A percentile compares a stretch with the other conserved stretches of the same genome.
Conservation (phyloP, 768 basidiomycete genomes). For the Leccinum pellstonianum region DNA sequence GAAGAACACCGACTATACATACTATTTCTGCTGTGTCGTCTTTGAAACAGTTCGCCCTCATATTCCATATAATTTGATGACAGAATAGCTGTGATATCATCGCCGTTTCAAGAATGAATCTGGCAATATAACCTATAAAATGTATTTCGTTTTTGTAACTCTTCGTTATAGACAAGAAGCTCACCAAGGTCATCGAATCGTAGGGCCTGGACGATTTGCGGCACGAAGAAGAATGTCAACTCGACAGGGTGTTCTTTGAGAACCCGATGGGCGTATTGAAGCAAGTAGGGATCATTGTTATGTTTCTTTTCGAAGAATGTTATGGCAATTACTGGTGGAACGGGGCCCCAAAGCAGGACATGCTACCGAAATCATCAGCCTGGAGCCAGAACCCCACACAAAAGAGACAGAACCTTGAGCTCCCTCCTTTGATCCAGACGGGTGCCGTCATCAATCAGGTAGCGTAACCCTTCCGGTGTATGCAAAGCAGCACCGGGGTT, state of each 20-base stretch:
- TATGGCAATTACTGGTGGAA: slow-evolving; percentile 78
- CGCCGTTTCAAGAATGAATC: slow-evolving; percentile 95
- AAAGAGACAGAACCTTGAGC: slow-evolving; percentile 57
- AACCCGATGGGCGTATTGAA: slow-evolving; percentile 97
- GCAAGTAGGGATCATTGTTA: slow-evolving; percentile 75
- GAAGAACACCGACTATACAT: slow-evolving; percentile 24
- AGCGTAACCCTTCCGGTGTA: slow-evolving; percentile 77
- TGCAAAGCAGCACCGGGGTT: slow-evolving; percentile 68
- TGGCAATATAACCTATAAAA: slow-evolving; percentile 79
- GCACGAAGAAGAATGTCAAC: slow-evolving; percentile 97
- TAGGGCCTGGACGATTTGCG: slow-evolving; percentile 95
- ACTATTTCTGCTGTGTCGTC: slow-evolving; percentile 88
- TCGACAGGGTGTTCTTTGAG: slow-evolving; percentile 93
- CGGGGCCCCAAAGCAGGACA: slow-evolving; percentile 84
- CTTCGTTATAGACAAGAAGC: slow-evolving; percentile 14
- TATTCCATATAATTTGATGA: slow-evolving; percentile 99
- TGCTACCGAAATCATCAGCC: slow-evolving; percentile 48
- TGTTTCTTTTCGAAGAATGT: slow-evolving; percentile 86
- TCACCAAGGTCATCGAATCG: slow-evolving; percentile 85
- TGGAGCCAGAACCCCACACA: neutral
- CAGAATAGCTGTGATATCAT: slow-evolving; percentile 98
- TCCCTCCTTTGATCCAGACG: slow-evolving; percentile 60
- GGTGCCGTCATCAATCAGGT: slow-evolving; percentile 72
- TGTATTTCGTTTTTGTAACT: neutral
- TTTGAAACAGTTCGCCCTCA: slow-evolving; percentile 97